Percentiles rank a stretch among this genome's conserved stretches.
phyloP scores from a whole-genome alignment of 2,329 filamentous ascomycete species.

The Salinomyces thailandicus region DNA sequence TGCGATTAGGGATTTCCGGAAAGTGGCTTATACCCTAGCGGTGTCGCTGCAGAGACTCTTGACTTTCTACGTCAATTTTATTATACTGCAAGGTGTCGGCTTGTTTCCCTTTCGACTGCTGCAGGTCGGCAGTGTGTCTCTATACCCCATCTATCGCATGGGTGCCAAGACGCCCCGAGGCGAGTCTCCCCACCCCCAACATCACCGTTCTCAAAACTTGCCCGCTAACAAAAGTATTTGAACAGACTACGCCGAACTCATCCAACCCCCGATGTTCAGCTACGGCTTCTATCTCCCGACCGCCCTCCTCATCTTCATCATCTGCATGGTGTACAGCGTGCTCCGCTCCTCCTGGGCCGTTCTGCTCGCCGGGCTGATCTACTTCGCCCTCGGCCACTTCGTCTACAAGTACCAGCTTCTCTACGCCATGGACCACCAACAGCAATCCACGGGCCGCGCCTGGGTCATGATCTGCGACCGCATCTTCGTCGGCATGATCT shows the following conservation, averaged over 20 bases:
- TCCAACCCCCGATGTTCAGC: constrained; percentile 75
- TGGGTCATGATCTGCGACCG: constrained; percentile 97
- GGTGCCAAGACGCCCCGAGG: constrained; percentile 72
- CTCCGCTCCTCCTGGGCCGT: constrained; percentile 70
- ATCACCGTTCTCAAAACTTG: too few relatives aligned
- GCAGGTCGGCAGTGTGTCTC: constrained; percentile 72
- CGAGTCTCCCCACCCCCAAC: constrained; percentile 23
- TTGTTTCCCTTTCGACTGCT: constrained; percentile 86
- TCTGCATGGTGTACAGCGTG: constrained; percentile 90
- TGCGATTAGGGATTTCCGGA: constrained; percentile 66
- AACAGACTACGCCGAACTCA: constrained; percentile 66
- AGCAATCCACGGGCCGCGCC: constrained; percentile 82
- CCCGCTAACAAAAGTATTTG: background rate
- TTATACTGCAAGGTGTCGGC: constrained; percentile 87
- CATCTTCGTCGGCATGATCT: constrained; percentile 69
- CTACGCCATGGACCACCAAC: constrained; percentile 96
- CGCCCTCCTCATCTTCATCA: constrained; percentile 83
- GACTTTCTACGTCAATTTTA: constrained; percentile 85
- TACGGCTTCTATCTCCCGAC: constrained; percentile 95
- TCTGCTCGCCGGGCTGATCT: constrained; percentile 68
- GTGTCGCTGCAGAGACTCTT: constrained; percentile 62
- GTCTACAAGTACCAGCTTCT: constrained; percentile 95
- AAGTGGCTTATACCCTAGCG: constrained; percentile 66
- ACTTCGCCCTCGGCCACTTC: constrained; percentile 74
- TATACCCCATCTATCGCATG: constrained; percentile 73